A percentile compares a stretch with the other conserved stretches of the same genome.
phyloP scores from a whole-genome alignment of 164 flowering plant species.

The Nymphaea thermarum region DNA sequence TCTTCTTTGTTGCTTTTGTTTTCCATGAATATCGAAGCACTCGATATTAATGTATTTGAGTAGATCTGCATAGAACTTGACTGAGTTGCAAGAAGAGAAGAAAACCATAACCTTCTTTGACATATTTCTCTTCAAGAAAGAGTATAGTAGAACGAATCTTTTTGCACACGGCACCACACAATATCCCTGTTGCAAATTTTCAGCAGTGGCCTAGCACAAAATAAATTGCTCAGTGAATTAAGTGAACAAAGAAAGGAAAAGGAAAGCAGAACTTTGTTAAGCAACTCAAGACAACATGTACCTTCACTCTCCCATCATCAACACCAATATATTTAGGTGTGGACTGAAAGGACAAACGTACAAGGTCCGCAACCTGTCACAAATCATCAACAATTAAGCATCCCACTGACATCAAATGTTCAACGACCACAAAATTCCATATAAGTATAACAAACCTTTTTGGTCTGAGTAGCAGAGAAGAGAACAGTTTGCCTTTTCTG shows the following conservation, averaged over 20 bases:
- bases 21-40: constrained; percentile 83
- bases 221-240: background rate
- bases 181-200: constrained; percentile 84
- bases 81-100: constrained; percentile 93
- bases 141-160: constrained; percentile 66
- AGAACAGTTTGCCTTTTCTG: constrained; percentile 92
- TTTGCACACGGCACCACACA: constrained; percentile 67
- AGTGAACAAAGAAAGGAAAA: background rate
- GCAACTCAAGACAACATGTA: constrained; percentile 7
- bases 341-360: constrained; percentile 66
- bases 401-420: background rate
- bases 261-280: background rate
- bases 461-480: constrained; percentile 94
- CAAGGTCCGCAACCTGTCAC: constrained; percentile 89
- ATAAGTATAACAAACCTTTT: constrained; percentile 42
- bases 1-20: constrained; percentile 80
- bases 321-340: constrained; percentile 79
- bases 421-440: background rate
- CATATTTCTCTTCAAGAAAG: constrained; percentile 73
- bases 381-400: background rate
- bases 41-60: constrained; percentile 64
- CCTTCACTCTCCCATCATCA: constrained; percentile 87
- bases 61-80: constrained; percentile 78
- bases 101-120: constrained; percentile 96
- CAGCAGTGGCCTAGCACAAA: constrained; percentile 60